Conservation (phyloP, 2,329 filamentous ascomycete species). For the Ophiostoma fasciatum region DNA sequence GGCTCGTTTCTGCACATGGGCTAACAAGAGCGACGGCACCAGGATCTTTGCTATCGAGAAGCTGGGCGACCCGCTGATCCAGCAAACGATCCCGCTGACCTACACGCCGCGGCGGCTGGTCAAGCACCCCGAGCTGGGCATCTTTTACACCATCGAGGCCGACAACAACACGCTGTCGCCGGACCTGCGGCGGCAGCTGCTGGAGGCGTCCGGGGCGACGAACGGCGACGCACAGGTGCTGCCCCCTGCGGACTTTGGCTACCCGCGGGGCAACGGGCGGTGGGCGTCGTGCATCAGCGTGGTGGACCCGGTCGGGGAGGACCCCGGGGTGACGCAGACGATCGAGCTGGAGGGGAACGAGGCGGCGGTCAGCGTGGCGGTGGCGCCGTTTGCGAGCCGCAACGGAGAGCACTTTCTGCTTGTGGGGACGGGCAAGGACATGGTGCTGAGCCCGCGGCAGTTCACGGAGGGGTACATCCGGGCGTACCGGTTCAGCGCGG, state of each 20-base stretch:
- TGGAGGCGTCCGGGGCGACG: conserved; percentile 54
- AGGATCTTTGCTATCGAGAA: conserved; percentile 88
- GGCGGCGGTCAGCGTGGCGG: conserved; percentile 71
- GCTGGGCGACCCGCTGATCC: conserved; percentile 69
- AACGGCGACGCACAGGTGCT: conserved; percentile 60
- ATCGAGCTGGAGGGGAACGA: conserved; percentile 82
- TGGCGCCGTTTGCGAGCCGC: conserved; percentile 76
- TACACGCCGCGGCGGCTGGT: conserved; percentile 84
- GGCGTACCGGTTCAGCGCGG: conserved; percentile 77
- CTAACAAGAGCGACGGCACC: conserved; percentile 18
- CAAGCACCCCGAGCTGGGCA: conserved; percentile 71
- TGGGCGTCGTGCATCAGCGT: conserved; percentile 96
- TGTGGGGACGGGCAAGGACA: conserved; percentile 85
- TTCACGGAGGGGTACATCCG: conserved; percentile 75
- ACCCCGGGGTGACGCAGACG: conserved; percentile 54
- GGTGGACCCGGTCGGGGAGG: conserved; percentile 66
- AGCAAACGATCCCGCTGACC: conserved; percentile 70
- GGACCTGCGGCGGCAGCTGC: conserved; percentile 57
- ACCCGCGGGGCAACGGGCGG: conserved; percentile 66
- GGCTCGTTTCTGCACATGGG: conserved; percentile 7
- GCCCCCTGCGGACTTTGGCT: conserved; percentile 73
- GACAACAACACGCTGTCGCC: conserved; percentile 84
- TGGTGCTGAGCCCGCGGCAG: conserved; percentile 62
- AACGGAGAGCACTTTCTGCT: conserved; percentile 84
- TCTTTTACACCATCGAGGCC: conserved; percentile 89